These are phyloP conservation scores for Calonectria leucothoes DNA, from an alignment of 2,329 filamentous ascomycete genomes.

Conservation along the genomic window DNA sequence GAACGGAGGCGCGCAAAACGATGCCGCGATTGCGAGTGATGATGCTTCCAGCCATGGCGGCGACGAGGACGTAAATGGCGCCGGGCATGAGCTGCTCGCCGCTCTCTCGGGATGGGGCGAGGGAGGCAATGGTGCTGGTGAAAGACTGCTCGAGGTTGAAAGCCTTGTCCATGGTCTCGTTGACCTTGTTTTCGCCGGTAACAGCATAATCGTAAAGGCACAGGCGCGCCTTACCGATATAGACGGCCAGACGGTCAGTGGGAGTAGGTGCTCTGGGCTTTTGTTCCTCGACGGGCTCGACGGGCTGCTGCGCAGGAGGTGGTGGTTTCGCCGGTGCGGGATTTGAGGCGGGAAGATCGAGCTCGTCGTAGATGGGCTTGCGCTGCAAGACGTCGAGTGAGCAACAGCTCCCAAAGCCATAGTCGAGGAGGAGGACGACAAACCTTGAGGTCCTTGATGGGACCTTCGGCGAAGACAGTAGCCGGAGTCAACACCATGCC, in stretches of 20 bases:
- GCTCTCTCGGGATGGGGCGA: conserved; percentile 86
- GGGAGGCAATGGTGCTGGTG: conserved; percentile 86
- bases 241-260: conserved; percentile 86
- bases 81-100: conserved; percentile 93
- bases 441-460: conserved; percentile 49
- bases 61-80: conserved; percentile 90
- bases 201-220: conserved; percentile 83
- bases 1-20: conserved; percentile 80
- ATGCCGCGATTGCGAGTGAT: conserved; percentile 89
- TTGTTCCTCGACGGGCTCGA: conserved; percentile 48
- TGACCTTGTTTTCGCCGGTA: conserved; percentile 83
- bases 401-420: not conserved
- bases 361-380: conserved; percentile 86
- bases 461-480: conserved; percentile 64
- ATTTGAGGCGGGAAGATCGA: conserved; percentile 58
- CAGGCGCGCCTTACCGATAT: conserved; percentile 84
- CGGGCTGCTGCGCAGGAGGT: conserved; percentile 43
- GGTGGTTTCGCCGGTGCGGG: conserved; percentile 43
- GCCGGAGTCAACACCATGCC: conserved; percentile 60
- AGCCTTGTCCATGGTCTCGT: conserved; percentile 81
- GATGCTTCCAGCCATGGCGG: conserved; percentile 95
- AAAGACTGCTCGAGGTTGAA: conserved; percentile 90
- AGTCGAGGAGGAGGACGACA: conserved; percentile 9
- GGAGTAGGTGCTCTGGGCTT: conserved; percentile 73
- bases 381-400: conserved; percentile 45